phyloP scores from a whole-genome alignment of 495 filamentous ascomycete genomes.

The Hypoxylon fuscum region DNA sequence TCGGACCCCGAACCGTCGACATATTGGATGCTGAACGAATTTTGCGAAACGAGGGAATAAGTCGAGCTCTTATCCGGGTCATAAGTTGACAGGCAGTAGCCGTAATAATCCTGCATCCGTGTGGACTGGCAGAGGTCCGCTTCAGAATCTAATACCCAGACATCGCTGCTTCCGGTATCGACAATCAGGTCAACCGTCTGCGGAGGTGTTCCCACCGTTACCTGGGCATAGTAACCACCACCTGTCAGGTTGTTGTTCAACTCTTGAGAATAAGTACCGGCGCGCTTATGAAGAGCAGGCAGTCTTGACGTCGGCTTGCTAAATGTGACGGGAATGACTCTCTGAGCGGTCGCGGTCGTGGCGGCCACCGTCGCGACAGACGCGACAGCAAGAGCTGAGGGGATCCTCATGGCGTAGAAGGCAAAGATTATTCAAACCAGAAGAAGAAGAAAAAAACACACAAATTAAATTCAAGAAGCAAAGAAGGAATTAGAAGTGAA shows the following conservation, averaged over 20 bases:
- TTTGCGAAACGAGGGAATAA: conserved; percentile 67
- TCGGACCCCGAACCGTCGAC: conserved; percentile 69
- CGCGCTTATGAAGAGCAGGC: conserved; percentile 29
- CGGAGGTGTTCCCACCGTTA: conserved; percentile 74
- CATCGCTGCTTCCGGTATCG: conserved; percentile 88
- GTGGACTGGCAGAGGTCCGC: conserved; percentile 55
- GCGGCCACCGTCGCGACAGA: conserved; percentile 17
- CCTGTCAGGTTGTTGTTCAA: conserved; percentile 59
- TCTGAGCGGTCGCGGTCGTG: conserved; percentile 27
- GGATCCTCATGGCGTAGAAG: conserved; percentile 29
- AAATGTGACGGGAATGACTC: conserved; percentile 40
- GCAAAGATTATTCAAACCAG: not conserved
- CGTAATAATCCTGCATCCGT: conserved; percentile 45
- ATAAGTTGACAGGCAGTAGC: conserved; percentile 44
- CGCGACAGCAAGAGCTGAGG: conserved; percentile 18
- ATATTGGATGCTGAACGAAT: conserved; percentile 83
- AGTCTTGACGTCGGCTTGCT: conserved; percentile 24
- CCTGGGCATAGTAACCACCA: conserved; percentile 70
- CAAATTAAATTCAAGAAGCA: not conserved
- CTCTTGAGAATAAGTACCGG: conserved; percentile 46
- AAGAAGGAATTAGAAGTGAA: not conserved
- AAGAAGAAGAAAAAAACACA: not conserved
- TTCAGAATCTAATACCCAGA: conserved; percentile 69
- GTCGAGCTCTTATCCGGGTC: conserved; percentile 73
- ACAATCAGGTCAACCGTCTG: conserved; percentile 65